A percentile compares a stretch with the other conserved stretches of the same genome.
Conservation (phyloP, 495 filamentous ascomycete species). For the Aspergillus cristatus region DNA sequence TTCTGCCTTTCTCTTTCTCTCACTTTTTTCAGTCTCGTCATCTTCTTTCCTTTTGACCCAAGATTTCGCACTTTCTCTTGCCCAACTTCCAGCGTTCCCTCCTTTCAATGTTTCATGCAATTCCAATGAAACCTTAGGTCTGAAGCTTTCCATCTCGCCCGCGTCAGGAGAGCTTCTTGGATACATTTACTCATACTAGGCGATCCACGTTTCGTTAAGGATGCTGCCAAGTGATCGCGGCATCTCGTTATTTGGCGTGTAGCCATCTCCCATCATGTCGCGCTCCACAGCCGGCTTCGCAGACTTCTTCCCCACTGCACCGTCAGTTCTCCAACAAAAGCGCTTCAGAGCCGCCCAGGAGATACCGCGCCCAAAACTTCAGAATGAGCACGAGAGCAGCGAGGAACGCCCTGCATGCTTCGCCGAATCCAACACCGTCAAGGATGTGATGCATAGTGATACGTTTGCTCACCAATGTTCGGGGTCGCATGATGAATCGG, state of each 20-base stretch:
- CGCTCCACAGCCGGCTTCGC: conserved; percentile 76
- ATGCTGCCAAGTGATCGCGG: conserved; percentile 33
- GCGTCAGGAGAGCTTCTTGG: conserved; percentile 16
- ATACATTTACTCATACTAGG: conserved; percentile 15
- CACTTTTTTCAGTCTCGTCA: conserved; percentile 1
- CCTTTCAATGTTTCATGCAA: no score
- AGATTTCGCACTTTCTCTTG: no score
- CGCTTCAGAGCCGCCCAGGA: conserved; percentile 35
- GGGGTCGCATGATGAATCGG: conserved; percentile 3
- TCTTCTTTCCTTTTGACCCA: conserved; percentile 1
- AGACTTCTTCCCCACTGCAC: conserved; percentile 84
- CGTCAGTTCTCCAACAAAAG: conserved; percentile 53
- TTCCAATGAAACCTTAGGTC: no score
- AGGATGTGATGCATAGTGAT: conserved; percentile 5
- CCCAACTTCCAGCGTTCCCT: no score
- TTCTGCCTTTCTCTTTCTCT: conserved; percentile 1
- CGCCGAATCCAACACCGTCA: conserved; percentile 3
- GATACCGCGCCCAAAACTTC: conserved; percentile 26
- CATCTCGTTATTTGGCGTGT: conserved; percentile 28
- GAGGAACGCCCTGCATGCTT: conserved; percentile 4
- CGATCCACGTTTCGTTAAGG: conserved; percentile 21
- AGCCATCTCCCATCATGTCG: conserved; percentile 56
- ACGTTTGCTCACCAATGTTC: conserved; percentile 6
- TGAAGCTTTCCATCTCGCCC: conserved; percentile 2
- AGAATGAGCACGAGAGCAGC: conserved; percentile 14